Evolutionary conservation across 176 grass and related monocot species (phyloP).

Genomic region (Saccharum spontaneum): DNA sequence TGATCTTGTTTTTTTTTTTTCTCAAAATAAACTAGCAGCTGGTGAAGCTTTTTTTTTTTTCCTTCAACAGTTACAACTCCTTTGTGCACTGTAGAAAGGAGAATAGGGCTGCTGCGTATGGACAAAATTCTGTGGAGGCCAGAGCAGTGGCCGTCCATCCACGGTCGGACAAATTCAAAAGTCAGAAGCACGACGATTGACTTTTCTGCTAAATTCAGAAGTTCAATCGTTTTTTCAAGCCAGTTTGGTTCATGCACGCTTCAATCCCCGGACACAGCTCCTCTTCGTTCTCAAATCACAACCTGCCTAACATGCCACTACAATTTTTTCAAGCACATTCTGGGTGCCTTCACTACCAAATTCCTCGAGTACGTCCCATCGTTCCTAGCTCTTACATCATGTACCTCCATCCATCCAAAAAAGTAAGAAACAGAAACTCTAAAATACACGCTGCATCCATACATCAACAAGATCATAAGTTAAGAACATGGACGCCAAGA

Average conservation of each 20-base stretch:
- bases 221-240: neutral
- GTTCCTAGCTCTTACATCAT: neutral
- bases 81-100: too few species aligned
- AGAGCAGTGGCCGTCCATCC: neutral
- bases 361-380: neutral
- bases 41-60: too few species aligned
- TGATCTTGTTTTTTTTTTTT: too few species aligned
- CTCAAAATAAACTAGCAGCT: too few species aligned
- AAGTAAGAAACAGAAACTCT: neutral
- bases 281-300: neutral
- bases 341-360: neutral
- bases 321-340: neutral
- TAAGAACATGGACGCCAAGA: neutral
- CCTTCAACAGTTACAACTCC: too few species aligned
- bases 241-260: neutral
- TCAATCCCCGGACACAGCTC: neutral
- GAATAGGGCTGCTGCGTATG: too few species aligned
- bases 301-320: neutral
- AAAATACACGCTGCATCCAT: slow-evolving; percentile 6
- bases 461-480: neutral
- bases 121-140: too few species aligned
- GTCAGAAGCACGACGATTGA: neutral
- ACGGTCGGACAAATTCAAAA: neutral
- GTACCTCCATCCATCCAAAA: slow-evolving; percentile 19
- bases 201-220: neutral